A percentile compares a stretch with the other conserved stretches of the same genome.
These are phyloP conservation scores for Sugiyamaella lignohabitans DNA, from an alignment of 805 yeast species.

Conservation along the genomic window DNA sequence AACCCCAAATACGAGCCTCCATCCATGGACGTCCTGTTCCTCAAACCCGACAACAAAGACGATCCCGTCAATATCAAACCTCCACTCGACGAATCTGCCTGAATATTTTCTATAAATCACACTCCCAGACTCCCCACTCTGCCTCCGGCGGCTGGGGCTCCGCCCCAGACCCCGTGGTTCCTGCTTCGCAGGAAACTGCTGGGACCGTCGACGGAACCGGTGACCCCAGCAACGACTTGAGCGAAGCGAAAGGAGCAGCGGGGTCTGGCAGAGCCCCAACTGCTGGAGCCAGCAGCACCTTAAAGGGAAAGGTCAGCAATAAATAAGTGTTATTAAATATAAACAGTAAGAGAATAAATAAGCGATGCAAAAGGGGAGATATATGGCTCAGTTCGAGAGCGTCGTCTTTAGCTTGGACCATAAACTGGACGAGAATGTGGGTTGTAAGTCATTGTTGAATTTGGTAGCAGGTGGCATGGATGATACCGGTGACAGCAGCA, in stretches of 20 bases:
- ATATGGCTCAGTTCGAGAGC: conserved; percentile 4
- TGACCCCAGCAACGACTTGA: not conserved
- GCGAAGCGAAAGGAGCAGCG: not conserved
- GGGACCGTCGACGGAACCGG: not conserved
- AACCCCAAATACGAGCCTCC: conserved; percentile 13
- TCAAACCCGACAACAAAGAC: conserved; percentile 9
- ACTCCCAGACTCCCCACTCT: not conserved
- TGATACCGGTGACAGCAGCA: conserved; percentile 5
- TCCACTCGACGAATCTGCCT: not conserved
- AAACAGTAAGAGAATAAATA: not conserved
- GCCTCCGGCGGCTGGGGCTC: conserved; percentile 1
- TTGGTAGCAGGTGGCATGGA: conserved; percentile 9
- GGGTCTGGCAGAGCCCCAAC: not conserved
- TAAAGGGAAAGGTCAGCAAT: not conserved
- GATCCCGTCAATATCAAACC: not conserved
- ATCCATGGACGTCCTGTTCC: conserved; percentile 17
- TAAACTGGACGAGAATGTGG: conserved; percentile 6
- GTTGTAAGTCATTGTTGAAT: conserved; percentile 4
- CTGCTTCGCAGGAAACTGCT: not conserved
- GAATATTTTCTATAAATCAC: not conserved
- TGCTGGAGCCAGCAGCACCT: not conserved
- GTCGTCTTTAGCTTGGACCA: conserved; percentile 11
- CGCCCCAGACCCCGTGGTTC: not conserved
- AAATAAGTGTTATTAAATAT: not conserved
- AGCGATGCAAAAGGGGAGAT: not conserved